Conservation (phyloP, 2,329 filamentous ascomycete genomes). For the Endoconidiophora polonica region DNA sequence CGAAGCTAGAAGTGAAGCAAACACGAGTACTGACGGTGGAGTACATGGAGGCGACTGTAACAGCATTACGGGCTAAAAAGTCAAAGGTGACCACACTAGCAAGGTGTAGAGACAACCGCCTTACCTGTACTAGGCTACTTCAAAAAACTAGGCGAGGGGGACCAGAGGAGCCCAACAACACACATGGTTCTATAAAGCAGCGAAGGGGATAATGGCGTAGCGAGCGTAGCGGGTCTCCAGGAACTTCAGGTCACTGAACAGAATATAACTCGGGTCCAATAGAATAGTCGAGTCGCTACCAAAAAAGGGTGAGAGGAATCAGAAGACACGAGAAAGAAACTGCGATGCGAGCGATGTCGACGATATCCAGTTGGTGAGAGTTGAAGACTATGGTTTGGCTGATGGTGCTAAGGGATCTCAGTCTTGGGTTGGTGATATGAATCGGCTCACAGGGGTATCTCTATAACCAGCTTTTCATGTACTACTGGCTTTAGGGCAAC, state of each 20-base stretch:
- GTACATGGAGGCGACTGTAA: constrained; percentile 43
- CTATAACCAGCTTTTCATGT: constrained; percentile 46
- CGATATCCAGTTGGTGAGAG: constrained; percentile 29
- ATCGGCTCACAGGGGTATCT: constrained; percentile 32
- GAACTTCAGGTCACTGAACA: constrained; percentile 32
- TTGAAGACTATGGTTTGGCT: constrained; percentile 20
- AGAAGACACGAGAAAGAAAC: constrained; percentile 29
- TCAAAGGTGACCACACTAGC: constrained; percentile 40
- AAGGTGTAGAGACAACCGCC: constrained; percentile 48
- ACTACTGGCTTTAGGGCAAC: constrained; percentile 42
- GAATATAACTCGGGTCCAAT: constrained; percentile 27
- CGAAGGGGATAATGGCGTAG: constrained; percentile 35
- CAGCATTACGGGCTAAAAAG: constrained; percentile 37
- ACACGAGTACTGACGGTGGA: constrained; percentile 37
- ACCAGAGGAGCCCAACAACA: no score
- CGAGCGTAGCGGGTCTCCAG: constrained; percentile 29
- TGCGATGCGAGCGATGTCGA: constrained; percentile 28
- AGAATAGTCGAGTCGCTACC: constrained; percentile 23
- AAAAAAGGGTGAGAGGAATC: constrained; percentile 25
- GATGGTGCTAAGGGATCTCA: constrained; percentile 14
- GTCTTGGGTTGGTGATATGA: no score
- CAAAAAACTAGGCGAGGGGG: constrained; percentile 23
- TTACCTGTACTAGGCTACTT: constrained; percentile 47
- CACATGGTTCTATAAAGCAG: no score
- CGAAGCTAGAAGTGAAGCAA: constrained; percentile 36